phyloP scores from a whole-genome alignment of 352 stramenopile species.

The Thraustotheca clavata region DNA sequence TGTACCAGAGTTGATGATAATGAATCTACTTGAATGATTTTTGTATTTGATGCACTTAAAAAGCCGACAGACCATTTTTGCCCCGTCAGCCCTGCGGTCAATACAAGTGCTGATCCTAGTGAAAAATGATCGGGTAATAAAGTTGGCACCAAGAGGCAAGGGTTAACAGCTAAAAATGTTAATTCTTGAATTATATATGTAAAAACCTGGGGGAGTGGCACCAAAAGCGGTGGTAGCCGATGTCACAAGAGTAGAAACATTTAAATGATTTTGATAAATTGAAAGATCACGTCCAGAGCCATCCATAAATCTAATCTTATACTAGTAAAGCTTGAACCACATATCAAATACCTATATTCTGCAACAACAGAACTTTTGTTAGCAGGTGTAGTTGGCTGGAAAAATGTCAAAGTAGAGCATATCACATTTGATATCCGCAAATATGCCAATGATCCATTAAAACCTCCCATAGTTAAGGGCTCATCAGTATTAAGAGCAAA shows the following conservation, averaged over 20 bases:
- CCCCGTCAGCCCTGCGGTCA: not conserved
- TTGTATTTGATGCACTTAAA: not conserved
- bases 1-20: not conserved
- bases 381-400: not conserved
- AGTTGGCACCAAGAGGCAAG: not conserved
- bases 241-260: not conserved
- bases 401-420: not conserved
- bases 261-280: not conserved
- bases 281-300: not conserved
- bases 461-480: not conserved
- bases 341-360: not conserved
- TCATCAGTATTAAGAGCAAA: not conserved
- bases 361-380: not conserved
- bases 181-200: not conserved
- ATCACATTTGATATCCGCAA: constrained; percentile 2
- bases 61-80: not conserved
- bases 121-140: not conserved
- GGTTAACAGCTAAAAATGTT: not conserved
- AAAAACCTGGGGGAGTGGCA: not conserved
- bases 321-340: too few species aligned
- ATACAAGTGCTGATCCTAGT: not conserved
- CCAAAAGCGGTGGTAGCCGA: not conserved
- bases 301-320: not conserved
- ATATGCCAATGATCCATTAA: not conserved
- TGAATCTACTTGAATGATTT: not conserved